Evolutionary conservation across 345 rosid genomes (phyloP), one percentile per base, ranked within the genome.

Genomic region (Bretschneidera sinensis): DNA sequence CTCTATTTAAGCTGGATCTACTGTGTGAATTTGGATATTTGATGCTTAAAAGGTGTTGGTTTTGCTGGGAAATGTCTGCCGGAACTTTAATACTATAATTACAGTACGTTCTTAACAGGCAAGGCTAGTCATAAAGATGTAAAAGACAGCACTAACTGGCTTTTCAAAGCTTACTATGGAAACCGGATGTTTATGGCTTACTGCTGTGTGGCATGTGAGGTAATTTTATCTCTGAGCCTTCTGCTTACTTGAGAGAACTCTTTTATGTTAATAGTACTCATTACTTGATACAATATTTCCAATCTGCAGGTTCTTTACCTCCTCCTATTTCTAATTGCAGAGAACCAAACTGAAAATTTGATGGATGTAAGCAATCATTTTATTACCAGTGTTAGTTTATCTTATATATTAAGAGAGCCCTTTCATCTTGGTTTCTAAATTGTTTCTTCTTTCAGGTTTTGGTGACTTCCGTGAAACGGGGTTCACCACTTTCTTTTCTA

Each of bases 181-280:
- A 87, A 89, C 71, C 74, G 98, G 20, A 79, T 84, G 84, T 90
- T 92, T 75, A 89, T 92, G 96, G 86, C 86, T 62, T 92, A 77
- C 72, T 92, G 99, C 63, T 90, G 96, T 20, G 91, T 76, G 68
- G 91, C 97, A 2, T 94, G 97, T 55, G 97, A 94, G 99, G 98
- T 84, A 80, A 71, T 24, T 57, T 23, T n/a, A 43, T 18, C 52
- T 60, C 9, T 16, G 10, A 11, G 24, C 47, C 25, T 4, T 53
- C 24, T 35, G 6, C 21, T 17, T 5, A 2, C 9, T 31, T 21
- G 5, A 17, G 5, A 24, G 17, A 34, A 6, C 23, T n/a, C 9
- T 50, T 16, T 11, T 7, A 24, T n/a, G 49, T 23, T 51, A 4
- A 33, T 43, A 31, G 25, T 28, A 15, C 9, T 64, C 39, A 51